These are phyloP conservation scores for Ganoderma multipileum DNA, from an alignment of 1,284 basidiomycete genomes.

Conservation along the genomic window DNA sequence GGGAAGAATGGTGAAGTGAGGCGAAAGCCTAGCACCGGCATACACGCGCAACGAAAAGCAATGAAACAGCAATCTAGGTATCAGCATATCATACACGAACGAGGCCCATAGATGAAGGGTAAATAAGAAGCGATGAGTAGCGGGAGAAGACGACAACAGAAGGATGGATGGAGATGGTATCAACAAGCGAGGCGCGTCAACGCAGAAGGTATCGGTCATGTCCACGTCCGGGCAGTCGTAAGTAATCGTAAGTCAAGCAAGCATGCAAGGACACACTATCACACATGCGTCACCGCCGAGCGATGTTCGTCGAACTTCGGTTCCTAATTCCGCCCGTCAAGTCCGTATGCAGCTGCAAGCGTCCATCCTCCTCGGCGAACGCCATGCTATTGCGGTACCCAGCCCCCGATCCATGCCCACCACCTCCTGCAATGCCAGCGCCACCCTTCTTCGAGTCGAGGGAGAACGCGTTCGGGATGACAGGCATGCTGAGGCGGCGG, in stretches of 20 bases:
- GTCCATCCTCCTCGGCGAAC: constrained; percentile 38
- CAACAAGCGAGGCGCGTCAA: not conserved
- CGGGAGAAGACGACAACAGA: not conserved
- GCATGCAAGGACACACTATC: not conserved
- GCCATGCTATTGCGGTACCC: constrained; percentile 37
- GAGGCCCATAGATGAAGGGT: not conserved
- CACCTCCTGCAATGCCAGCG: constrained; percentile 29
- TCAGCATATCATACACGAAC: not conserved
- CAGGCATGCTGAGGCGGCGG: constrained; percentile 77
- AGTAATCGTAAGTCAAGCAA: not conserved
- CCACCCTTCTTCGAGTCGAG: constrained; percentile 44
- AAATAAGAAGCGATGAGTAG: not conserved
- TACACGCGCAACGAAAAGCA: not conserved
- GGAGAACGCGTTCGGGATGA: constrained; percentile 60
- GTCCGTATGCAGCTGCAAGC: constrained; percentile 29
- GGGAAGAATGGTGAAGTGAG: not conserved
- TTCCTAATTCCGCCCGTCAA: constrained; percentile 34
- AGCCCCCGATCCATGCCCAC: constrained; percentile 20
- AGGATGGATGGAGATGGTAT: not conserved
- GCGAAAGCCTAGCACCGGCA: not conserved
- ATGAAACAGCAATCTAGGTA: not conserved
- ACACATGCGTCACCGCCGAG: constrained; percentile 30
- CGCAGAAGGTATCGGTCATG: constrained; percentile 14
- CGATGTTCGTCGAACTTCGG: constrained; percentile 38
- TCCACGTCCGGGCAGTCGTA: not conserved